Percentiles rank a stretch among this genome's conserved stretches.
phyloP scores from a whole-genome alignment of 108 stramenopile genomes.

The Cyclotella atomus region DNA sequence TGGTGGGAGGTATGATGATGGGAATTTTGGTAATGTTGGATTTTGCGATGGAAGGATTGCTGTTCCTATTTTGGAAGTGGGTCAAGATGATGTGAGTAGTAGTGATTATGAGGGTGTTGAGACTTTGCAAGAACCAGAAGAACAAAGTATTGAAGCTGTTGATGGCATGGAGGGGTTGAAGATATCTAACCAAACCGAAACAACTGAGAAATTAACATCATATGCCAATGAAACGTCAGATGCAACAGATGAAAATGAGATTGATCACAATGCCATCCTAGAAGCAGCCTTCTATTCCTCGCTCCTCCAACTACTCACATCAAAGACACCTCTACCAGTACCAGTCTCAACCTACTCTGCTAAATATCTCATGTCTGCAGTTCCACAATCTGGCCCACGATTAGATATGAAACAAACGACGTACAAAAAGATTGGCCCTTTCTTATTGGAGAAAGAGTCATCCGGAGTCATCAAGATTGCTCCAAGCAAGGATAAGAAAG shows the following conservation, averaged over 20 bases:
- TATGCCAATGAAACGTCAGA: slow-evolving; percentile 4
- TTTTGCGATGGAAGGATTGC: slow-evolving; percentile 69
- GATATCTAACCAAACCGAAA: slow-evolving; percentile 3
- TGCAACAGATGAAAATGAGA: slow-evolving; percentile 13
- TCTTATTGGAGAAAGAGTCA: slow-evolving; percentile 62
- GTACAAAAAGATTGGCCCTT: slow-evolving; percentile 82
- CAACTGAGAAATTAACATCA: neutral
- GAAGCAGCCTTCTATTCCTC: slow-evolving; percentile 54
- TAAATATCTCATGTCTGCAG: slow-evolving; percentile 61
- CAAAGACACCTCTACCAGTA: slow-evolving; percentile 71
- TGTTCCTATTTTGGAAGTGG: slow-evolving; percentile 27
- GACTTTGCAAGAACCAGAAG: slow-evolving; percentile 2
- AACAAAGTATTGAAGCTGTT: neutral
- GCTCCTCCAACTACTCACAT: slow-evolving; percentile 35
- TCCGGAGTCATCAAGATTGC: slow-evolving; percentile 62
- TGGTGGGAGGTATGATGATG: slow-evolving; percentile 64
- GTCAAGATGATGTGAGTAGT: slow-evolving; percentile 23
- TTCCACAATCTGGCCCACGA: slow-evolving; percentile 41
- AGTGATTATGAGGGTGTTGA: slow-evolving; percentile 13
- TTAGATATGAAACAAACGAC: slow-evolving; percentile 73
- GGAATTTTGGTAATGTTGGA: slow-evolving; percentile 81
- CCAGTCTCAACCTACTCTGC: slow-evolving; percentile 72
- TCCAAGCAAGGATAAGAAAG: slow-evolving; percentile 58
- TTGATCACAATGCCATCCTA: slow-evolving; percentile 54
- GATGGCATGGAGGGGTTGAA: slow-evolving; percentile 7